Conservation (phyloP, 2,329 filamentous ascomycete genomes). For the Albophoma yamanashiensis region DNA sequence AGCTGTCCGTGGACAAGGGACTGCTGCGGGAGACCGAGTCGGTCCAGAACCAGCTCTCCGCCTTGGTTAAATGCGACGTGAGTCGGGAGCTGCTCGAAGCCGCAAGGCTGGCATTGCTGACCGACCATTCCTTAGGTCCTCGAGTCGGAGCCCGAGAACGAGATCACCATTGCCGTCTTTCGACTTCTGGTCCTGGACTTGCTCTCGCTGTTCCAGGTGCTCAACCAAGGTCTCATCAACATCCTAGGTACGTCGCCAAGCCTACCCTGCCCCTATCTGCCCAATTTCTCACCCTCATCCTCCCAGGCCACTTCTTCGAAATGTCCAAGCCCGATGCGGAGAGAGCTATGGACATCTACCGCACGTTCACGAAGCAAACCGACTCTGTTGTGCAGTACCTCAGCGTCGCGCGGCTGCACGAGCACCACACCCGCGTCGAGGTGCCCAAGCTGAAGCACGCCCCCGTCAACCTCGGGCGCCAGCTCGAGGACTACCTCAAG, state of each 20-base stretch:
- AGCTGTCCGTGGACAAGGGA: slow-evolving; percentile 81
- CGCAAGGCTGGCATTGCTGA: too few relatives aligned
- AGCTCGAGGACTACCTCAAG: slow-evolving; percentile 87
- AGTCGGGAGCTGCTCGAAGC: slow-evolving; percentile 20
- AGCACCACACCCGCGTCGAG: slow-evolving; percentile 83
- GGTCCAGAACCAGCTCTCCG: slow-evolving; percentile 79
- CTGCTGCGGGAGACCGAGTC: slow-evolving; percentile 82
- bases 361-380: slow-evolving; percentile 83
- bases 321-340: slow-evolving; percentile 94
- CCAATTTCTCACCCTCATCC: slow-evolving; percentile 12
- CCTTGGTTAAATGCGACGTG: slow-evolving; percentile 83
- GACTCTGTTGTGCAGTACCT: slow-evolving; percentile 88
- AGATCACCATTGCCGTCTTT: slow-evolving; percentile 92
- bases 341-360: slow-evolving; percentile 83
- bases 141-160: slow-evolving; percentile 82
- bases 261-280: slow-evolving; percentile 3
- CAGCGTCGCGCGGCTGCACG: slow-evolving; percentile 75
- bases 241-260: slow-evolving; percentile 59
- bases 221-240: slow-evolving; percentile 96
- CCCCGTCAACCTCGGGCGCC: slow-evolving; percentile 78
- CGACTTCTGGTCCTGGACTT: slow-evolving; percentile 84
- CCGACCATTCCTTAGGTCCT: slow-evolving; percentile 49
- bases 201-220: slow-evolving; percentile 80
- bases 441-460: slow-evolving; percentile 97
- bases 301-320: slow-evolving; percentile 86